These are phyloP conservation scores for Ascoidea rubescens DNA, from an alignment of 805 yeast species.

Conservation along the genomic window DNA sequence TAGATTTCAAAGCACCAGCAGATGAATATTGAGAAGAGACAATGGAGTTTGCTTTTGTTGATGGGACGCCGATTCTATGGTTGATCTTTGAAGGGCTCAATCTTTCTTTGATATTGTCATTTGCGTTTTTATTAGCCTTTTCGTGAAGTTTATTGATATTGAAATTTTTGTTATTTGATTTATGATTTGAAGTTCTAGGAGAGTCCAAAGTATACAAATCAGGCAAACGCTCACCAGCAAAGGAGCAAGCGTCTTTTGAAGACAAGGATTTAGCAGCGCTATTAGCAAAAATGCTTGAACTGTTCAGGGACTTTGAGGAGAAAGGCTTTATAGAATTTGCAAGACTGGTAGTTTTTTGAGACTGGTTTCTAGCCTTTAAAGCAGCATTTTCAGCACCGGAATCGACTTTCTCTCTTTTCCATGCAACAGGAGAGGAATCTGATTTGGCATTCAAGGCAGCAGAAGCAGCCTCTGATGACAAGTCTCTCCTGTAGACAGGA, in stretches of 20 bases:
- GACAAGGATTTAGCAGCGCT: background rate
- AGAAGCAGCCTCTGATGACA: background rate
- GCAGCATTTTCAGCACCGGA: background rate
- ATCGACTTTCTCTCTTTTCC: background rate
- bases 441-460: background rate
- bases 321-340: background rate
- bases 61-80: background rate
- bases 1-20: too few relatives aligned
- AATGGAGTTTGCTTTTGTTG: background rate
- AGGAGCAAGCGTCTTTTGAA: background rate
- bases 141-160: background rate
- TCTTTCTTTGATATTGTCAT: background rate
- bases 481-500: too few relatives aligned
- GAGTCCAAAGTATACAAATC: background rate
- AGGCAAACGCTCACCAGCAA: too few relatives aligned
- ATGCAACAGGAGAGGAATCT: background rate
- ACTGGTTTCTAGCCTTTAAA: background rate
- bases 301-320: background rate
- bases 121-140: background rate
- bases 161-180: background rate
- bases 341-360: background rate
- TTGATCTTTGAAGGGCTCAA: background rate
- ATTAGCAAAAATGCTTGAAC: background rate
- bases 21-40: too few relatives aligned
- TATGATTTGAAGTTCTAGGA: background rate